Base-by-base conservation (phyloP, 2,329 filamentous ascomycete species). In the Madurella fahalii region DNA sequence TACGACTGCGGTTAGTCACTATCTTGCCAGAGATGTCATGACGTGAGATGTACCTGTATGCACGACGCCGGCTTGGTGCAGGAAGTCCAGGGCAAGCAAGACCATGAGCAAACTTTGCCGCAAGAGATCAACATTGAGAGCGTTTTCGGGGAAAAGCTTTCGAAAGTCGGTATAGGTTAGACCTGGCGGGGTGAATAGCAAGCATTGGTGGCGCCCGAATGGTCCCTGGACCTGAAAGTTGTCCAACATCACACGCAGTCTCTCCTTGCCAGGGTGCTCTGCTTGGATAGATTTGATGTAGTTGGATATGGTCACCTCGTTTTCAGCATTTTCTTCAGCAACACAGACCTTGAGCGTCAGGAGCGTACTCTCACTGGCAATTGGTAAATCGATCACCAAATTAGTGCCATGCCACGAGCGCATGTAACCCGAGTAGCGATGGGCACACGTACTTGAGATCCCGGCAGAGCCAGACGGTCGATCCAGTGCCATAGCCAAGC, bases 381-480 rank as follows among this genome's bases (percentile, higher is more conserved):
- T 4, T 25, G 25, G 25, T 7, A 25, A 3, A 25, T 4, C 25
- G 25, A 7, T 7, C 25, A 4, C 25, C 3, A 25, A 25, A 7
- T 25, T 25, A 25, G 25, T 7, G 25, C 7, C 4, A 25, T 25
- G 25, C 7, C 25, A 7, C 25, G 25, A 25, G 25, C 25, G 25
- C 25, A 25, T 7, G 7, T 25, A 4, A 7, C 25, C 7, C 3
- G 25, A 25, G 25, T 7, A 25, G 25, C 25, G 25, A 25, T 25
- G 4, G 4, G 25, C 25, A 25, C 7, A 20, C 17, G 18, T 11
- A 48, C 46, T 9, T 32, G 15, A 50, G 18, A 20, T 50, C 47
- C 9, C 47, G 47, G 16, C 47, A 50, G 13, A 50, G 47, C 47
- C 47, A 50, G 16, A 40, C 40, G 2, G 39, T 50, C 11, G 47